Base-by-base conservation (phyloP, 805 yeast species). In the Ogataea thermomethanolica region DNA sequence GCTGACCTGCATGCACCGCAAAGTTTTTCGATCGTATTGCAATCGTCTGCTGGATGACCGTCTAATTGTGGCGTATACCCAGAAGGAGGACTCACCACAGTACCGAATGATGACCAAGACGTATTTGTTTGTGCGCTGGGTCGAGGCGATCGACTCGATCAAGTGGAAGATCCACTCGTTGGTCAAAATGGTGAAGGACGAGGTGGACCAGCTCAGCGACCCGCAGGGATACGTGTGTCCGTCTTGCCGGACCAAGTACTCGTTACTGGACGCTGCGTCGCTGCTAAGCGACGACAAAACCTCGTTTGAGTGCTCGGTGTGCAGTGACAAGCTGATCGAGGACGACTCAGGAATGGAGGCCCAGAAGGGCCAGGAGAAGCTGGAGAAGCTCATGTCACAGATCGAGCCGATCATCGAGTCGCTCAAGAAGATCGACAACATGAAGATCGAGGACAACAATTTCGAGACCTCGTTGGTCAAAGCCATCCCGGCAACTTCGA, bases 191-290 rank as follows among this genome's bases (percentile, higher is more conserved):
- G 71, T 90, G 41, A 87, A 87, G 56, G 86, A 84, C 48, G 95
- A 89, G 54, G 75, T 91, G 65, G 81, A 87, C 37, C 84, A 80
- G 48, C 85, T 83, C 54, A 80, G 88, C 20, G 90, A 88, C 51
- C 95, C 97, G 1, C 95, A 93, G 56, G 99, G 98, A 3, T 93
- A 85, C 58, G 74, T 86, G 44, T 93, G 99, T 59, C 90, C 95
- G 7, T 69, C 82, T 17, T 93, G 99, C 65, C 76, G 78, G 37
- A 76, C 84, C 13, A 83, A 84, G 59, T 90, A 82, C 55, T 74
- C 90, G 6, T 87, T 93, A 50, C 61, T 93, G 48, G 98, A 93
- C 59, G 96, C 95, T 3, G 79, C 91, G 13, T 78, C 95, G 11
- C 61, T 88, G 44, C 65, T 86, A 45, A 83, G 88, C 50, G 88